These are phyloP conservation scores for Metarhizium guizhouense DNA, from an alignment of 2,329 filamentous ascomycete genomes.

Conservation along the genomic window DNA sequence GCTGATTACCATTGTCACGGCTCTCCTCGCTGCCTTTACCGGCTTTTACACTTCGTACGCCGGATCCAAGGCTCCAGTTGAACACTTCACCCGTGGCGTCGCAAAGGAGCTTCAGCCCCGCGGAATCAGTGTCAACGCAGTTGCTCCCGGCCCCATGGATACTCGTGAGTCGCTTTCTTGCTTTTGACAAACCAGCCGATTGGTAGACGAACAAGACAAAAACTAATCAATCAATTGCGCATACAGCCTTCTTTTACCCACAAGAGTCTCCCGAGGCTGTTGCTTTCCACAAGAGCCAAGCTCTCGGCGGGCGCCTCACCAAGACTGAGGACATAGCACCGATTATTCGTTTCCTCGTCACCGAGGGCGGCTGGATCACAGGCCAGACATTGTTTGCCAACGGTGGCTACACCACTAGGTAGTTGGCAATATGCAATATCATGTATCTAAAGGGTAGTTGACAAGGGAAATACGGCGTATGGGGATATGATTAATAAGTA, in stretches of 20 bases:
- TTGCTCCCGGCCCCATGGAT: constrained; percentile 30
- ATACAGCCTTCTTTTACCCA: constrained; percentile 33
- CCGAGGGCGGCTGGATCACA: too few relatives aligned
- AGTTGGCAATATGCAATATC: too few relatives aligned
- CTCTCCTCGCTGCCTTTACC: constrained; percentile 35
- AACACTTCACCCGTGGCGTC: constrained; percentile 28
- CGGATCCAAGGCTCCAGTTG: constrained; percentile 30
- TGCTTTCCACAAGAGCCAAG: constrained; percentile 33
- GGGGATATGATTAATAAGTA: too few relatives aligned
- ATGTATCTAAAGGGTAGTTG: too few relatives aligned
- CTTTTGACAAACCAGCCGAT: too few relatives aligned
- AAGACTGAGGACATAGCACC: too few relatives aligned
- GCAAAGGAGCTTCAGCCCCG: constrained; percentile 24
- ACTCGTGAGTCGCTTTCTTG: constrained; percentile 21
- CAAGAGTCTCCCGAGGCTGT: constrained; percentile 33
- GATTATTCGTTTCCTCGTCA: too few relatives aligned
- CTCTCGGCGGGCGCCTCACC: constrained; percentile 23
- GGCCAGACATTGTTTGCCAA: too few relatives aligned
- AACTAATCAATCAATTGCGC: too few relatives aligned
- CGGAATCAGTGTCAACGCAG: constrained; percentile 24
- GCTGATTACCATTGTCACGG: constrained; percentile 36
- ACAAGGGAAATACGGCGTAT: too few relatives aligned
- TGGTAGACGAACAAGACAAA: too few relatives aligned
- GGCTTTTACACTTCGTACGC: constrained; percentile 36
- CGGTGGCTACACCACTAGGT: too few relatives aligned